These are phyloP conservation scores for Nemania sp. DNA, from an alignment of 2,329 filamentous ascomycete genomes.

Conservation along the genomic window DNA sequence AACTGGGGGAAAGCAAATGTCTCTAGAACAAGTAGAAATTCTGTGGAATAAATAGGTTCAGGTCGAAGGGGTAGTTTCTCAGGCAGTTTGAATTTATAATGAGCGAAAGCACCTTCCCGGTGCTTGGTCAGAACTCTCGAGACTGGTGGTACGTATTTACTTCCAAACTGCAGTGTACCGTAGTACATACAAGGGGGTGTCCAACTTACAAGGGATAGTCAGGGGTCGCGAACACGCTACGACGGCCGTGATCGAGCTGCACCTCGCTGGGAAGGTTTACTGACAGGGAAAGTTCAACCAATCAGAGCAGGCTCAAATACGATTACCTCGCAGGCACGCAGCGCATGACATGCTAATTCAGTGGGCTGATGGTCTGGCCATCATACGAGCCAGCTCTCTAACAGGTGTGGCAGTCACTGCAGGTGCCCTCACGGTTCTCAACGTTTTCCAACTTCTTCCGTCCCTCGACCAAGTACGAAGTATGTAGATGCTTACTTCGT, in stretches of 20 bases:
- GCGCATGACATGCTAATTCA: slow-evolving; percentile 21
- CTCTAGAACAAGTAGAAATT: slow-evolving; percentile 9
- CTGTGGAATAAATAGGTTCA: slow-evolving; percentile 10
- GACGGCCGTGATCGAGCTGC: slow-evolving; percentile 7
- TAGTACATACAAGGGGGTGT: background rate
- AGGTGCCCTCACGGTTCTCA: background rate
- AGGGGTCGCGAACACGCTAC: slow-evolving; percentile 6
- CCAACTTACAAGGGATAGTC: slow-evolving; percentile 4
- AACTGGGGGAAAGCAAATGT: background rate
- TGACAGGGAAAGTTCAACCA: slow-evolving; percentile 9
- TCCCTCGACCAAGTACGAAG: too few relatives aligned
- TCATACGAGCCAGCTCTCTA: slow-evolving; percentile 18
- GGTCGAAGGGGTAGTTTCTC: background rate
- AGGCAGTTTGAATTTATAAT: slow-evolving; percentile 6
- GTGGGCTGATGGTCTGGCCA: slow-evolving; percentile 24
- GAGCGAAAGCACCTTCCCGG: background rate
- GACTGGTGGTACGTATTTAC: background rate
- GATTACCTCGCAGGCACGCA: slow-evolving; percentile 18
- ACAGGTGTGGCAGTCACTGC: background rate
- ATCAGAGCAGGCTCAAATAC: background rate
- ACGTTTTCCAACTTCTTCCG: background rate
- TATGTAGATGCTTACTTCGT: too few relatives aligned
- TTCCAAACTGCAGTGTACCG: background rate
- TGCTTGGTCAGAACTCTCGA: slow-evolving; percentile 3
- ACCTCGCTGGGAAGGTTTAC: slow-evolving; percentile 5